Evolutionary conservation across 805 yeast genomes (phyloP).

Genomic region (Cyberlindnera nakhonratchasimensis): DNA sequence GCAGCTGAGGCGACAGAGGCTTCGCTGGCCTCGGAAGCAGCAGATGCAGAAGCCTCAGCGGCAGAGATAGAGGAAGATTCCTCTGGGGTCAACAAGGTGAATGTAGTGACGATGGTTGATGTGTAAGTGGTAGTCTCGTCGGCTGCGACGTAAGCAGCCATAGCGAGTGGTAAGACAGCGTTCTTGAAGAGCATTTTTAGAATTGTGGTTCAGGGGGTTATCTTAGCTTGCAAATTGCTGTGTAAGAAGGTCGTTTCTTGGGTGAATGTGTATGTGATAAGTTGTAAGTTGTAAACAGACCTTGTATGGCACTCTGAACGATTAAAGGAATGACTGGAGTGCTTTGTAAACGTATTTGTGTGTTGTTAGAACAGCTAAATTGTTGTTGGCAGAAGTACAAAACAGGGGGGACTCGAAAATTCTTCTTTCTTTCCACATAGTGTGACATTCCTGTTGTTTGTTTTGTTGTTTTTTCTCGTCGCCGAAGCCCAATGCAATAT

Average conservation of each 20-base stretch:
- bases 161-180: conserved; percentile 22
- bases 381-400: conserved; percentile 1
- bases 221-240: neutral
- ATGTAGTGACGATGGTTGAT: conserved; percentile 36
- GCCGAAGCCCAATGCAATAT: too few species aligned
- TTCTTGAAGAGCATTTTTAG: conserved; percentile 25
- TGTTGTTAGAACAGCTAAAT: neutral
- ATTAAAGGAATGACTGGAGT: conserved; percentile 32
- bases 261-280: neutral
- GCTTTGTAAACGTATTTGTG: conserved; percentile 10
- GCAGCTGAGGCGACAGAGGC: conserved; percentile 24
- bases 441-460: conserved; percentile 8
- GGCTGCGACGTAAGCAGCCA: conserved; percentile 32
- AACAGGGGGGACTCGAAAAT: conserved; percentile 3
- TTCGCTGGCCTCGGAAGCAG: conserved; percentile 20
- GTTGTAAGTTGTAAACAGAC: conserved; percentile 1
- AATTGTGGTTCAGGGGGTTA: neutral
- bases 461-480: neutral
- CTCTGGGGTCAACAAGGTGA: conserved; percentile 29
- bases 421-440: neutral
- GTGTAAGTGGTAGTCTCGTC: conserved; percentile 35
- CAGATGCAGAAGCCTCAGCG: conserved; percentile 14
- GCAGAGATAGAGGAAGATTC: conserved; percentile 22
- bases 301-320: conserved; percentile 27
- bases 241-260: neutral